Conservation (phyloP, 2,329 filamentous ascomycete genomes). For the Verticillium nonalfalfae region DNA sequence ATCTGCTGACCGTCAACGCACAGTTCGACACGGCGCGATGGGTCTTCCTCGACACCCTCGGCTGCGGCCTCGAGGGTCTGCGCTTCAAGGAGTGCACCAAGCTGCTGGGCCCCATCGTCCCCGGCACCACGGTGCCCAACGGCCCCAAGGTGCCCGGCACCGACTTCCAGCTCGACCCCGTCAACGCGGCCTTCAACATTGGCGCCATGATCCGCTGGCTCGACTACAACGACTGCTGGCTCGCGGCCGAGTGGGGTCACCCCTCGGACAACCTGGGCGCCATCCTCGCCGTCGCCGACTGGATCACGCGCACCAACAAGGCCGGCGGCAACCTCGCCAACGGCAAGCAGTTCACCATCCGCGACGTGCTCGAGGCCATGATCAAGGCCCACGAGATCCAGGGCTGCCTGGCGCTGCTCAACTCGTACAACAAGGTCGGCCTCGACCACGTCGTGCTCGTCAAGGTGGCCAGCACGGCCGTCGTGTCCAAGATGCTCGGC, state of each 20-base stretch:
- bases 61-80: conserved; percentile 92
- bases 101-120: conserved; percentile 85
- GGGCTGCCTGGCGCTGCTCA: conserved; percentile 91
- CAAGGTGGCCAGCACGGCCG: conserved; percentile 92
- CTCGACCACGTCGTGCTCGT: conserved; percentile 96
- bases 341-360: conserved; percentile 81
- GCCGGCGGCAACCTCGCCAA: conserved; percentile 72
- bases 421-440: conserved; percentile 98
- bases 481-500: conserved; percentile 92
- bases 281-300: conserved; percentile 94
- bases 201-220: conserved; percentile 98
- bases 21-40: conserved; percentile 94
- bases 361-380: conserved; percentile 92
- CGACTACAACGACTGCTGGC: conserved; percentile 99
- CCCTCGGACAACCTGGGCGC: conserved; percentile 97
- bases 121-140: conserved; percentile 85
- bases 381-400: conserved; percentile 99
- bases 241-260: conserved; percentile 98
- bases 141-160: conserved; percentile 89
- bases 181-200: conserved; percentile 97
- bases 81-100: conserved; percentile 95
- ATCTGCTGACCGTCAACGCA: conserved; percentile 4
- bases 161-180: conserved; percentile 87
- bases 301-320: conserved; percentile 87
- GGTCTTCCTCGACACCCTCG: conserved; percentile 94